Conservation (phyloP, 768 basidiomycete species). For the Tephrocybe sp. region DNA sequence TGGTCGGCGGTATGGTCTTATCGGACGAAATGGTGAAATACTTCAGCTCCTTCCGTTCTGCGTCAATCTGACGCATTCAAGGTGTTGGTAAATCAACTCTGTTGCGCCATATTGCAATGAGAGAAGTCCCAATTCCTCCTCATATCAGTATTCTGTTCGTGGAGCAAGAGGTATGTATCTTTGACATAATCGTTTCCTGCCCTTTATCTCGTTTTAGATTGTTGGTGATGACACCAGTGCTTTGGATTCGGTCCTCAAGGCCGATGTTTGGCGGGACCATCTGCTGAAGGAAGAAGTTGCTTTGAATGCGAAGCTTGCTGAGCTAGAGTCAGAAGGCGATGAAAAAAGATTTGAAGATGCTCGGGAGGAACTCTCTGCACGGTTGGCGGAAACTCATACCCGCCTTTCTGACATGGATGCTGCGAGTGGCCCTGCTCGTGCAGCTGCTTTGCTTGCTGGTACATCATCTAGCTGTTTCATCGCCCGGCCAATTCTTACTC, state of each 20-base stretch:
- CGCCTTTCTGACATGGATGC: conserved; percentile 98
- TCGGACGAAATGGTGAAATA: conserved; percentile 76
- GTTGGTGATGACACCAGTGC: conserved; percentile 92
- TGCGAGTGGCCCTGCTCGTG: conserved; percentile 93
- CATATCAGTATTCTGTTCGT: conserved; percentile 98
- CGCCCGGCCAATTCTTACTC: neutral
- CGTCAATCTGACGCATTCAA: conserved; percentile 19
- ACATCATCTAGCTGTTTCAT: conserved; percentile 8
- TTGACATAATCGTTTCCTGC: neutral
- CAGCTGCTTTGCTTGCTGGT: conserved; percentile 88
- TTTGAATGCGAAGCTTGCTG: conserved; percentile 71
- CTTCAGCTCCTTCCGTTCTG: neutral
- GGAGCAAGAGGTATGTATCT: conserved; percentile 80
- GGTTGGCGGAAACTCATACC: conserved; percentile 87
- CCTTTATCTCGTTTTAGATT: conserved; percentile 48
- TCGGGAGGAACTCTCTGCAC: conserved; percentile 77
- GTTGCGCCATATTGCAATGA: conserved; percentile 89
- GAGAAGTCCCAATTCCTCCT: conserved; percentile 90
- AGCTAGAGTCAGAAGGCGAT: conserved; percentile 72
- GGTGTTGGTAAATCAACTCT: conserved; percentile 98
- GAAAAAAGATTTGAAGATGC: conserved; percentile 83
- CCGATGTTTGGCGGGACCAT: conserved; percentile 98
- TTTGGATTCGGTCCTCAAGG: conserved; percentile 94
- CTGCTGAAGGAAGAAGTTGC: conserved; percentile 80
- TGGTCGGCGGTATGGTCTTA: conserved; percentile 88